Conservation (phyloP, 73 alveolate species). For the Tetrahymena borealis region DNA sequence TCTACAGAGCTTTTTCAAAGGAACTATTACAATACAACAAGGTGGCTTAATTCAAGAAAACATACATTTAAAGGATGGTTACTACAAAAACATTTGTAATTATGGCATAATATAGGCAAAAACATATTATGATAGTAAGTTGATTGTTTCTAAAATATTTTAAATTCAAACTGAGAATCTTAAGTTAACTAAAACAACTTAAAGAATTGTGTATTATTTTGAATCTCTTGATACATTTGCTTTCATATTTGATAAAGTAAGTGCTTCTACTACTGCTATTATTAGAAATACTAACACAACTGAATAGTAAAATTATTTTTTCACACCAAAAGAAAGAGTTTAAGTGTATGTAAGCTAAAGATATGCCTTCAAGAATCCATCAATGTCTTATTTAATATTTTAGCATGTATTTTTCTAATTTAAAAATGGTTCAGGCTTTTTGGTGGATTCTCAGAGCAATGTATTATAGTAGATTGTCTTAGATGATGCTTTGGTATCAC, state of each 20-base stretch:
- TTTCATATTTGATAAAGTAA: not conserved
- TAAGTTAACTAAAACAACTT: not conserved
- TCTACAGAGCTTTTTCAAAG: not conserved
- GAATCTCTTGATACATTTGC: not conserved
- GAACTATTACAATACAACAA: not conserved
- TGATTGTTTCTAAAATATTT: not conserved
- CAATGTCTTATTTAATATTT: not conserved
- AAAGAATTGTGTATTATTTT: not conserved
- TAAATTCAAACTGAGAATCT: not conserved
- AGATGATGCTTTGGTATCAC: not conserved
- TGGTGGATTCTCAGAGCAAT: not conserved
- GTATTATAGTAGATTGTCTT: not conserved
- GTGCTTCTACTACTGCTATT: not conserved
- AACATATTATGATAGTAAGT: not conserved
- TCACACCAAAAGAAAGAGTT: not conserved
- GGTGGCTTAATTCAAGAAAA: not conserved
- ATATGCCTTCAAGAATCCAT: not conserved
- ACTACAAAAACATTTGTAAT: not conserved
- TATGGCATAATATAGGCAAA: not conserved
- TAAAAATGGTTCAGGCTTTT: not conserved
- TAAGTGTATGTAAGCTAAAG: not conserved
- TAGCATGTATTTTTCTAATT: not conserved
- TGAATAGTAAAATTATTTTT: not conserved
- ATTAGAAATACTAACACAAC: not conserved
- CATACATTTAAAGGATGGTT: not conserved